phyloP scores from a whole-genome alignment of 208 protist genomes.

The Acanthamoeba lenticulata region DNA sequence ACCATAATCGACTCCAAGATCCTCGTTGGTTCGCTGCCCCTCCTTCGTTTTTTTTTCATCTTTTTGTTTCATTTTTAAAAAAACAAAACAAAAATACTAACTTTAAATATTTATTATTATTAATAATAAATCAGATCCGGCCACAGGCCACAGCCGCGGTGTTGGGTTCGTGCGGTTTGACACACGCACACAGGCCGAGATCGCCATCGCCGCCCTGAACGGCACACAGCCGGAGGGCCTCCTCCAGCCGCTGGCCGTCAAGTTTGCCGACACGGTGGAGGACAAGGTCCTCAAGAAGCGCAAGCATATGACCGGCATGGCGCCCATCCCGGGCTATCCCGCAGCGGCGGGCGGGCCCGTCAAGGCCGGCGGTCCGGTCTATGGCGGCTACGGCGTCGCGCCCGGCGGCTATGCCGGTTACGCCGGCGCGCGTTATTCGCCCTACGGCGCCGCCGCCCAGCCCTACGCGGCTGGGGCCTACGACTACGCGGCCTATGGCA shows the following conservation, averaged over 20 bases:
- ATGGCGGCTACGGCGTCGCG: background rate
- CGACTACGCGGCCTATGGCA: background rate
- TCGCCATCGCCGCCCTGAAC: conserved; percentile 14
- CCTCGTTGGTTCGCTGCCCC: conserved; percentile 15
- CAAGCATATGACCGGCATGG: background rate
- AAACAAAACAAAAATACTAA: background rate
- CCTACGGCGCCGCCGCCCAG: background rate
- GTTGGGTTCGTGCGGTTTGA: conserved; percentile 19
- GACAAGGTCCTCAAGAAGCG: background rate
- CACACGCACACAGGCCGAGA: background rate
- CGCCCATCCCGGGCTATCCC: background rate
- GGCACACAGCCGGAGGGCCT: background rate
- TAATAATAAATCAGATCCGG: background rate
- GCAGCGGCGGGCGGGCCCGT: too few relatives aligned
- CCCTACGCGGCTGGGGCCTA: background rate
- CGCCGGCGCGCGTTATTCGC: background rate
- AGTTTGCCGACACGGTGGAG: conserved; percentile 23
- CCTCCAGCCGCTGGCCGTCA: background rate
- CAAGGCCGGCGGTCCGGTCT: background rate
- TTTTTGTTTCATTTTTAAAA: background rate
- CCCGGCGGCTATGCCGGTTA: background rate
- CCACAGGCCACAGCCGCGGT: background rate
- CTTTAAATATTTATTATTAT: too few relatives aligned
- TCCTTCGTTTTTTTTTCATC: background rate
- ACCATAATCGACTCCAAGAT: conserved; percentile 75